Base-by-base conservation (phyloP, 768 basidiomycete species). In the Agaricus blazei region DNA sequence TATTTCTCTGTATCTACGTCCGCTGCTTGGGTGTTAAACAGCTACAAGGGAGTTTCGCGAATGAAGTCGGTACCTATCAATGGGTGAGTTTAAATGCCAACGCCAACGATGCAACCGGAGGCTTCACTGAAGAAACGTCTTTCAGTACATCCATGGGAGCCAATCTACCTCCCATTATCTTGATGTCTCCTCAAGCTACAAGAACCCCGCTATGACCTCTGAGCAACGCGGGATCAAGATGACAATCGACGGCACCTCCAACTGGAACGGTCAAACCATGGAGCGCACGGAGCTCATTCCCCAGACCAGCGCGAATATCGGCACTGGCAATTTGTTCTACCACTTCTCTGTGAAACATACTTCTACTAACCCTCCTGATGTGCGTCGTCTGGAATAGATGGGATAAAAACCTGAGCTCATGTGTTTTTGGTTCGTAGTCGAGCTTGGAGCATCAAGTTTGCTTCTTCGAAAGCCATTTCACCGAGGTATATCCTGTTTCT, bases 401-500 rank as follows among this genome's bases (percentile, higher is more conserved):
- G 15, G 9, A 24, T 51, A 57, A 44, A 44, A 28, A 36, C 31
- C 46, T n/a, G 15, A 52, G n/a, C 34, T 34, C 31, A 8, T 8
- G 34, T 8, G 8, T 3, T 34, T 34, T 12, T 19, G 5, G 24
- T 53, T 34, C 29, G 48, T 50, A 81, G 80, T 70, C 79, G 11
- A 74, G 78, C 19, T 65, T 75, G 23, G 82, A 85, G 64, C 83
- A 84, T 61, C 82, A 84, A 65, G 77, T 84, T 48, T 66, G 75
- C 57, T 85, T 84, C 73, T 83, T 83, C 60, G 81, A 83, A 66
- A 80, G 77, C 43, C 83, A 83, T 64, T 85, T 83, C 67, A 83
- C 81, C 4, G 81, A 83, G 72, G 78, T 77, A 53, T 45, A 48
- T n/a, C 24, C 56, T n/a, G 24, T 15, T 19, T 15, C 28, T 28